A percentile compares a stretch with the other conserved stretches of the same genome.
phyloP scores from a whole-genome alignment of 352 stramenopile species.

The Albugo candida region DNA sequence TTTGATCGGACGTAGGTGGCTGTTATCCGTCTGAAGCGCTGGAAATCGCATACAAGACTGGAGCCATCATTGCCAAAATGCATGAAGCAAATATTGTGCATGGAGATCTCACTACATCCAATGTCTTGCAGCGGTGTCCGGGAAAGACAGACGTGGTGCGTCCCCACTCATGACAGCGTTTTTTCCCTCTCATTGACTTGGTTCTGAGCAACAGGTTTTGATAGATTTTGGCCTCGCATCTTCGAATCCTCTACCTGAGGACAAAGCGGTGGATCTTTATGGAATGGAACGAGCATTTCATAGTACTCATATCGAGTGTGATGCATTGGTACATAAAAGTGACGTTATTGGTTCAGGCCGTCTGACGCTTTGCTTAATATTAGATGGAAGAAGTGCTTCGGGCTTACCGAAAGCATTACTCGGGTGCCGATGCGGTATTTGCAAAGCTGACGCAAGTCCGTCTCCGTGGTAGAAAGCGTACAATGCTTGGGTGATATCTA shows the following conservation, averaged over 20 bases:
- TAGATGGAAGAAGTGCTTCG: constrained; percentile 68
- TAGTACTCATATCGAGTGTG: constrained; percentile 76
- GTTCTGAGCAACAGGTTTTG: constrained; percentile 25
- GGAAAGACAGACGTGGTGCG: constrained; percentile 43
- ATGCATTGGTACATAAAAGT: constrained; percentile 32
- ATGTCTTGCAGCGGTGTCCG: constrained; percentile 77
- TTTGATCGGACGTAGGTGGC: constrained; percentile 12
- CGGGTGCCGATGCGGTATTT: constrained; percentile 54
- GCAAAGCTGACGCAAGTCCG: constrained; percentile 78
- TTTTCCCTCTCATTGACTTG: neutral
- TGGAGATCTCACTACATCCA: constrained; percentile 87
- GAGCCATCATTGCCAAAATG: constrained; percentile 79
- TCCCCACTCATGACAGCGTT: constrained; percentile 1
- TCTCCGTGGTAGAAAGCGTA: constrained; percentile 75
- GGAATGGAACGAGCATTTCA: constrained; percentile 85
- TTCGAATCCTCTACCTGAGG: constrained; percentile 66
- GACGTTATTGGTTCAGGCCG: neutral
- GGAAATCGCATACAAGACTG: constrained; percentile 66
- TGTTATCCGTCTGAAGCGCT: constrained; percentile 29
- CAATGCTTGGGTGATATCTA: constrained; percentile 67
- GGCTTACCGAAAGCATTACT: constrained; percentile 69
- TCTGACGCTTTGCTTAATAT: neutral
- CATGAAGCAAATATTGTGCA: constrained; percentile 85
- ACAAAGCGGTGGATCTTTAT: constrained; percentile 87
- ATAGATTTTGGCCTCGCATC: constrained; percentile 77